phyloP scores from a whole-genome alignment of 768 basidiomycete species.

The Cystobasidium tubakii region DNA sequence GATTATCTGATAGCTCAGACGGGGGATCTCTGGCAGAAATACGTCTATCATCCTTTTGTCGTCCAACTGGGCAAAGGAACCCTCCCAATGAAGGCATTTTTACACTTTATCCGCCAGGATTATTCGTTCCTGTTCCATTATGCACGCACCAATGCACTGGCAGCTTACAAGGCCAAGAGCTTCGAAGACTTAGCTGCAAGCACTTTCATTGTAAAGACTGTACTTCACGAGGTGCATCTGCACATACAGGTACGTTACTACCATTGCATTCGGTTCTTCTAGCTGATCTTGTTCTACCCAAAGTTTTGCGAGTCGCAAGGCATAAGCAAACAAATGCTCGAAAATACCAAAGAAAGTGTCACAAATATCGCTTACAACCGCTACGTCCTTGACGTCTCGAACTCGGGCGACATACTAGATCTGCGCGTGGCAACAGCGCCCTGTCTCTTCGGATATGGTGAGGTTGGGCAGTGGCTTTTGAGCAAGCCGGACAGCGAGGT shows the following conservation, averaged over 20 bases:
- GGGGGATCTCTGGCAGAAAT: conserved; percentile 61
- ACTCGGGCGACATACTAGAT: conserved; percentile 68
- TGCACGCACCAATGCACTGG: conserved; percentile 70
- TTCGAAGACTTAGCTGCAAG: conserved; percentile 62
- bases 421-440: conserved; percentile 75
- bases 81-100: conserved; percentile 61
- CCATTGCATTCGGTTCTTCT: neutral
- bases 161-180: conserved; percentile 68
- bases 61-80: conserved; percentile 66
- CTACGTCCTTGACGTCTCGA: conserved; percentile 71
- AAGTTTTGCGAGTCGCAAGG: conserved; percentile 16
- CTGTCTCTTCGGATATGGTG: conserved; percentile 85
- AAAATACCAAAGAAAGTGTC: conserved; percentile 58
- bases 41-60: conserved; percentile 80
- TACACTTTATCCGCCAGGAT: conserved; percentile 77
- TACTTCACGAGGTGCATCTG: conserved; percentile 58
- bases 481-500: conserved; percentile 54
- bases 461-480: conserved; percentile 78
- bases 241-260: neutral
- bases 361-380: conserved; percentile 79
- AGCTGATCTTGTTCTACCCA: neutral
- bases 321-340: neutral
- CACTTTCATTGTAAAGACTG: conserved; percentile 59
- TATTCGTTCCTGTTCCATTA: conserved; percentile 68
- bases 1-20: conserved; percentile 49